phyloP scores from a whole-genome alignment of 257 asterid species.

The Salvia hispanica region DNA sequence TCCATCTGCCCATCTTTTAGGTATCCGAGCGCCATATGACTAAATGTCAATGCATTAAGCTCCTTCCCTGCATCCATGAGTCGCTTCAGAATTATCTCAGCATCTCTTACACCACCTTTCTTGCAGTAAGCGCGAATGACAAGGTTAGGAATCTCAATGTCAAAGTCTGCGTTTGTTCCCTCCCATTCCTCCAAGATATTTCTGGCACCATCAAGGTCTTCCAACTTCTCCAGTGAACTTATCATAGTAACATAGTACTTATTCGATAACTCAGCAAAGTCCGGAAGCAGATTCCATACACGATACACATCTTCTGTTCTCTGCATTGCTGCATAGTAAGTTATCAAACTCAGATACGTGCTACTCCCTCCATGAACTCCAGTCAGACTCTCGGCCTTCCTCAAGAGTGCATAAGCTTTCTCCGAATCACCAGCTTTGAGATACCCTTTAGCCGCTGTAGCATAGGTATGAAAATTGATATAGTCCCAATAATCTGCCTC shows the following conservation, averaged over 20 bases:
- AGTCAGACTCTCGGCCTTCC: constrained; percentile 42
- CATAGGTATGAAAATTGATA: constrained; percentile 32
- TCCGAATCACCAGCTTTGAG: constrained; percentile 38
- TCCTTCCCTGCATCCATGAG: constrained; percentile 36
- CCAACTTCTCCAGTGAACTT: constrained; percentile 45
- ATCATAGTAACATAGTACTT: constrained; percentile 33
- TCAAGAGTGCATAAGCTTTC: constrained; percentile 37
- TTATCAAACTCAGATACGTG: constrained; percentile 30
- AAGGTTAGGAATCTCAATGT: constrained; percentile 37
- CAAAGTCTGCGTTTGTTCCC: constrained; percentile 24
- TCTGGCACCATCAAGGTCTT: constrained; percentile 50
- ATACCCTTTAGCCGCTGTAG: constrained; percentile 49
- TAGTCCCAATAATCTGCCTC: constrained; percentile 41
- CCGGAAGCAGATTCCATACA: constrained; percentile 33
- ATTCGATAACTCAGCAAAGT: constrained; percentile 19
- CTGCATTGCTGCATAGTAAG: constrained; percentile 46
- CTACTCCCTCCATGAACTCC: background rate
- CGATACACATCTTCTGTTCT: constrained; percentile 45
- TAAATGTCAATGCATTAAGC: constrained; percentile 44
- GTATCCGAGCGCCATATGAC: constrained; percentile 48
- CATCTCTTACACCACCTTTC: constrained; percentile 42
- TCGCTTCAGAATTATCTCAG: constrained; percentile 39
- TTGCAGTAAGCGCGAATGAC: constrained; percentile 48
- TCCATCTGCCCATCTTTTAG: constrained; percentile 38
- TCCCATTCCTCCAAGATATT: constrained; percentile 50